Evolutionary conservation across 345 rosid species (phyloP).

Genomic region (Conringia planisiliqua): DNA sequence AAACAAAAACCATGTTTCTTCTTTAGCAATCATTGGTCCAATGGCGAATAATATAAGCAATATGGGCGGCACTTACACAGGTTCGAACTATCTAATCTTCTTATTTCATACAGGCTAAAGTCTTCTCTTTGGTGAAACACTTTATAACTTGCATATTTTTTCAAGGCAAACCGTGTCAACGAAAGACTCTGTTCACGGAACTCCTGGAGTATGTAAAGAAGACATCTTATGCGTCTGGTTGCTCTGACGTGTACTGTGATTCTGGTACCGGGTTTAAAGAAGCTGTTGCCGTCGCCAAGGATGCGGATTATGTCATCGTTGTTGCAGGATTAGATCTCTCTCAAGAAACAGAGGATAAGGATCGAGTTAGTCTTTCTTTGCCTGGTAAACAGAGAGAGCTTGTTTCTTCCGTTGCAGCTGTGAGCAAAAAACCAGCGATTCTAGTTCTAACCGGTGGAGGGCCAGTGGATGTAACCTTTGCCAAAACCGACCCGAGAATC

Average conservation of each 20-base stretch:
- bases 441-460: conserved; percentile 95
- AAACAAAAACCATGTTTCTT: conserved; percentile 39
- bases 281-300: conserved; percentile 56
- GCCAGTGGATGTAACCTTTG: conserved; percentile 80
- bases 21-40: conserved; percentile 86
- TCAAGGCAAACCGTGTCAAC: conserved; percentile 71
- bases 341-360: conserved; percentile 87
- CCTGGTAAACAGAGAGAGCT: conserved; percentile 82
- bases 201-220: conserved; percentile 45
- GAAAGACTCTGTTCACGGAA: conserved; percentile 55
- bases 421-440: conserved; percentile 65
- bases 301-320: conserved; percentile 60
- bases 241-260: conserved; percentile 58
- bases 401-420: conserved; percentile 59
- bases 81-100: conserved; percentile 29
- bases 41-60: conserved; percentile 52
- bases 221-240: conserved; percentile 58
- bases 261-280: conserved; percentile 47
- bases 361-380: conserved; percentile 74
- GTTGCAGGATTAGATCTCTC: conserved; percentile 79
- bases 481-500: conserved; percentile 50
- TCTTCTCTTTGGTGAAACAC: not conserved
- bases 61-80: conserved; percentile 81
- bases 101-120: not conserved
- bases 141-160: not conserved